phyloP scores from a whole-genome alignment of 2,329 filamentous ascomycete genomes.

The Colletotrichum chrysophilum region DNA sequence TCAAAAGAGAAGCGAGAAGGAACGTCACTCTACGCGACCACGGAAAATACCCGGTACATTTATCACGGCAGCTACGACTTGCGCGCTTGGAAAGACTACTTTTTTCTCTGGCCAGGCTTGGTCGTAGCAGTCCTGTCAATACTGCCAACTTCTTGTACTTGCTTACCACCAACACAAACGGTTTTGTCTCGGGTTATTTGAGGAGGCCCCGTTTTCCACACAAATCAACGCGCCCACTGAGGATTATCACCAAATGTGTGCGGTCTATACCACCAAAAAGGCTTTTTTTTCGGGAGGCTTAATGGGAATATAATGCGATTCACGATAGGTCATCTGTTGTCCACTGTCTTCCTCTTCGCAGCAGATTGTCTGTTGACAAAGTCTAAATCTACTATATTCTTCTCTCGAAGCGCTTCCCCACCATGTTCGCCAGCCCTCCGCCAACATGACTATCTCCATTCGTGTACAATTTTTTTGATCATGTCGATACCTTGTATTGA shows the following conservation, averaged over 20 bases:
- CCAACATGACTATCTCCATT: not conserved
- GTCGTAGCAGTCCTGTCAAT: constrained; percentile 35
- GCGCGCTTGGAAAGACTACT: constrained; percentile 36
- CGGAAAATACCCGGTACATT: constrained; percentile 29
- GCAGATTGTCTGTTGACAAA: constrained; percentile 4
- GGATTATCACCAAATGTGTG: constrained; percentile 28
- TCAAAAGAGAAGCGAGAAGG: constrained; percentile 29
- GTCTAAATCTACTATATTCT: constrained; percentile 26
- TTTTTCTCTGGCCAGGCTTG: constrained; percentile 28
- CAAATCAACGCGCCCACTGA: constrained; percentile 28
- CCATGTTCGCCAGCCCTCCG: not conserved
- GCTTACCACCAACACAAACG: constrained; percentile 35
- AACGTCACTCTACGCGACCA: constrained; percentile 31
- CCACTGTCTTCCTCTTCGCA: not conserved
- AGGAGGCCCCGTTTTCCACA: not conserved
- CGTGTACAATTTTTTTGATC: not conserved
- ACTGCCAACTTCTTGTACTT: constrained; percentile 44
- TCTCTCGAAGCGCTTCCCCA: constrained; percentile 26
- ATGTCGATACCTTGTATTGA: not conserved
- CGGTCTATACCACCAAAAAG: constrained; percentile 21
- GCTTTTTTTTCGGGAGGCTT: not conserved
- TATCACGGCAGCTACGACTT: constrained; percentile 34
- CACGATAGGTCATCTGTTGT: constrained; percentile 20
- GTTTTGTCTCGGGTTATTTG: constrained; percentile 26
- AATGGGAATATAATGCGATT: constrained; percentile 24